These are phyloP conservation scores for Colletotrichum falcatum DNA, from an alignment of 2,329 filamentous ascomycete genomes.

Conservation along the genomic window DNA sequence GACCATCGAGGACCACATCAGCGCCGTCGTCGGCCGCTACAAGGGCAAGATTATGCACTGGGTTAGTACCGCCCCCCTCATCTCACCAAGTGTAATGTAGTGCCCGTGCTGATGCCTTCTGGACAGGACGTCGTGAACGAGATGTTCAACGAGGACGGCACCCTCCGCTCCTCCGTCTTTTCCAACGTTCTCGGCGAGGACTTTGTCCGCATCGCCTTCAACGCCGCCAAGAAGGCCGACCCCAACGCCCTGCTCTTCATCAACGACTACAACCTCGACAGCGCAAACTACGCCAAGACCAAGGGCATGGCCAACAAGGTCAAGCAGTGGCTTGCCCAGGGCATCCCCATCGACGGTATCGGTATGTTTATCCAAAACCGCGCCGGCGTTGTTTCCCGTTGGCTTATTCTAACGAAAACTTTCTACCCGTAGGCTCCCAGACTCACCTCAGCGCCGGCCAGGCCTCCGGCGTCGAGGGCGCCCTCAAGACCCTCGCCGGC, in stretches of 20 bases:
- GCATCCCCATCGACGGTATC: not conserved
- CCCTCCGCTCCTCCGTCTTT: slow-evolving; percentile 48
- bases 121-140: slow-evolving; percentile 71
- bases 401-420: not conserved
- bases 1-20: slow-evolving; percentile 71
- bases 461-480: not conserved
- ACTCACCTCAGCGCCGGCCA: not conserved
- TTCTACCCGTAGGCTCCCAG: not conserved
- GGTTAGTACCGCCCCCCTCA: slow-evolving; percentile 47
- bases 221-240: slow-evolving; percentile 65
- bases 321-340: not conserved
- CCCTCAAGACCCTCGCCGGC: slow-evolving; percentile 62
- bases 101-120: not conserved
- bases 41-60: slow-evolving; percentile 73
- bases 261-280: slow-evolving; percentile 79
- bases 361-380: slow-evolving; percentile 24
- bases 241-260: slow-evolving; percentile 78
- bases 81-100: not conserved
- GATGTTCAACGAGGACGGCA: slow-evolving; percentile 72
- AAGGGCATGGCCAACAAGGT: slow-evolving; percentile 54
- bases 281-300: slow-evolving; percentile 68
- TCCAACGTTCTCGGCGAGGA: slow-evolving; percentile 1
- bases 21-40: slow-evolving; percentile 67
- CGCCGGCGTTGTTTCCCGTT: not conserved
- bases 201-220: not conserved